phyloP scores from a whole-genome alignment of 2,329 filamentous ascomycete genomes.

The Trichoderma guizhouense region DNA sequence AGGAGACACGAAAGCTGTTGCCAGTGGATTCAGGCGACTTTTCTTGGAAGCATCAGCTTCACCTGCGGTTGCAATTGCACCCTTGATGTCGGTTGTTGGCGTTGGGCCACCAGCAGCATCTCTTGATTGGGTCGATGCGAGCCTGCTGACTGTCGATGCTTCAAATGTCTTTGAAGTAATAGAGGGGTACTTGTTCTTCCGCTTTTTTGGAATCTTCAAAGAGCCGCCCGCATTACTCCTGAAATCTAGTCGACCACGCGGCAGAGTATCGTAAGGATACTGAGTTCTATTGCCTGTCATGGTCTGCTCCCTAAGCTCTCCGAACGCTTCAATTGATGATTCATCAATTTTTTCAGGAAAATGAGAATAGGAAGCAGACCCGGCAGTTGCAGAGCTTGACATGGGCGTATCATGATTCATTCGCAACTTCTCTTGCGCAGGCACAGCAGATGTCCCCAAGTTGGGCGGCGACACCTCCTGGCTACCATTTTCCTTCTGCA shows the following conservation, averaged over 20 bases:
- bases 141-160: not conserved
- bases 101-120: slow-evolving; percentile 19
- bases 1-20: slow-evolving; percentile 14
- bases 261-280: slow-evolving; percentile 11
- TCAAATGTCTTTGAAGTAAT: slow-evolving; percentile 6
- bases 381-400: not conserved
- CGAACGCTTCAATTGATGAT: not conserved
- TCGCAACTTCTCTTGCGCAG: not conserved
- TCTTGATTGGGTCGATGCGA: slow-evolving; percentile 19
- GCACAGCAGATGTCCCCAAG: not conserved
- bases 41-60: not conserved
- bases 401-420: not conserved
- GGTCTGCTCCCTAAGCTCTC: not conserved
- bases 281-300: not conserved
- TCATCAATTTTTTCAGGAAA: slow-evolving; percentile 22
- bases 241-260: slow-evolving; percentile 24
- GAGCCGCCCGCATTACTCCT: slow-evolving; percentile 33
- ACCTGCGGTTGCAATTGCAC: not conserved
- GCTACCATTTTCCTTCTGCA: not conserved
- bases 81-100: not conserved
- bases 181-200: slow-evolving; percentile 23
- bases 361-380: not conserved
- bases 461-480: not conserved
- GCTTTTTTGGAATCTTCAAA: slow-evolving; percentile 32
- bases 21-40: slow-evolving; percentile 17